phyloP scores from a whole-genome alignment of 2,329 filamentous ascomycete genomes.

The Beauveria rudraprayagi region DNA sequence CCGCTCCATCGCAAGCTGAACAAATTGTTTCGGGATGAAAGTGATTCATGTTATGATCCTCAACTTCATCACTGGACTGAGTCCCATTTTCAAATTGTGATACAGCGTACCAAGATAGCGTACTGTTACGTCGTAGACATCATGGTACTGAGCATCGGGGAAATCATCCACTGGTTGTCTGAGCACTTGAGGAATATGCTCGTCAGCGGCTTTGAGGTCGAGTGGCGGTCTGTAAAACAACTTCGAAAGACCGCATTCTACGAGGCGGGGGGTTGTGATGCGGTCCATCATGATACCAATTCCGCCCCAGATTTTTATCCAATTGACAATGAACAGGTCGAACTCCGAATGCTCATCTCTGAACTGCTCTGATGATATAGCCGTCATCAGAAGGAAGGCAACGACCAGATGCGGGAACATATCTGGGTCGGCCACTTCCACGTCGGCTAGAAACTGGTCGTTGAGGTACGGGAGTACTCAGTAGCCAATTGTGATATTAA shows the following conservation, averaged over 20 bases:
- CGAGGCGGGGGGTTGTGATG: background rate
- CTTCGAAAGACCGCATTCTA: background rate
- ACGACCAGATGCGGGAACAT: constrained; percentile 43
- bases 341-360: constrained; percentile 33
- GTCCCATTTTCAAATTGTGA: constrained; percentile 36
- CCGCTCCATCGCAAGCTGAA: constrained; percentile 33
- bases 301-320: constrained; percentile 48
- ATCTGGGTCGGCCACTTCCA: constrained; percentile 36
- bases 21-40: constrained; percentile 37
- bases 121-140: constrained; percentile 37
- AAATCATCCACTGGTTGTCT: constrained; percentile 11
- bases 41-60: constrained; percentile 47
- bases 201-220: background rate
- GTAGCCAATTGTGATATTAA: background rate
- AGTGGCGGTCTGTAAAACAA: constrained; percentile 5
- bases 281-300: constrained; percentile 20
- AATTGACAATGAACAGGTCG: constrained; percentile 44
- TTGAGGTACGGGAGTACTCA: background rate
- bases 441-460: constrained; percentile 12
- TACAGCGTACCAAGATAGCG: constrained; percentile 46
- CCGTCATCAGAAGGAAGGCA: constrained; percentile 43
- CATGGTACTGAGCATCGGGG: constrained; percentile 21
- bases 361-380: constrained; percentile 42
- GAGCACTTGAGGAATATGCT: background rate
- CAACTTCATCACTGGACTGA: constrained; percentile 36